A percentile compares a stretch with the other conserved stretches of the same genome.
These are phyloP conservation scores for Chytriomyces sp. DNA, from an alignment of 192 early-diverging fungal species.

Conservation along the genomic window DNA sequence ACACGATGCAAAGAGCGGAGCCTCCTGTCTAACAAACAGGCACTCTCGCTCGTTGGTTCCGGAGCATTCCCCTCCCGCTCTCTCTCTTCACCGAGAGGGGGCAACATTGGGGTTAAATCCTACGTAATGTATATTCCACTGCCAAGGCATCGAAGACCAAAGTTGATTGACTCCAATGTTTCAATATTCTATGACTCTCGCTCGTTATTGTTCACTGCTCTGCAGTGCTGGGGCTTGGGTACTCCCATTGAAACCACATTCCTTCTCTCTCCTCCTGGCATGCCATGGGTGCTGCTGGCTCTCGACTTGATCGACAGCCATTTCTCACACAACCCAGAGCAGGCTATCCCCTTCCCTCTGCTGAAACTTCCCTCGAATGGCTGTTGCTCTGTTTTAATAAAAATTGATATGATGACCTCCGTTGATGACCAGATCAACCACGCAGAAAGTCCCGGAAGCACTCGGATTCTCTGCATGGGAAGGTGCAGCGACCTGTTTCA, in stretches of 20 bases:
- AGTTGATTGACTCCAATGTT: not conserved
- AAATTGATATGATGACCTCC: no score
- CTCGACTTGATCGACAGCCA: no score
- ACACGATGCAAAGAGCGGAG: not conserved
- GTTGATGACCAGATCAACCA: no score
- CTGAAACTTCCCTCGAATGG: no score
- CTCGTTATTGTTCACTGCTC: not conserved
- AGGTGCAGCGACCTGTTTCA: no score
- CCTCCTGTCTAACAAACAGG: conserved; percentile 8
- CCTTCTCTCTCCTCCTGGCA: not conserved
- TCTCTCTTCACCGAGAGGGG: not conserved
- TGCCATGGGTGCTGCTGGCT: no score
- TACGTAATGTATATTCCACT: conserved; percentile 3
- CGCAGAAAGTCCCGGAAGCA: no score
- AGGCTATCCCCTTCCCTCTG: no score
- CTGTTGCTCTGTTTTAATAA: no score
- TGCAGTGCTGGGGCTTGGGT: conserved; percentile 2
- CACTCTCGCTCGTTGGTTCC: conserved; percentile 1
- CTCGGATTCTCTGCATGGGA: no score
- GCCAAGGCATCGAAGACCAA: conserved; percentile 2
- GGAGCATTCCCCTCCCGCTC: not conserved
- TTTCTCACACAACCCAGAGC: no score
- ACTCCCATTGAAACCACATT: conserved; percentile 2
- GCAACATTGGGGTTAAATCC: not conserved
- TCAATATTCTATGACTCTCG: conserved; percentile 5